Percentiles rank a stretch among this genome's conserved stretches.
Evolutionary conservation across 768 basidiomycete species (phyloP).

Genomic region (Leccinum variicolor): DNA sequence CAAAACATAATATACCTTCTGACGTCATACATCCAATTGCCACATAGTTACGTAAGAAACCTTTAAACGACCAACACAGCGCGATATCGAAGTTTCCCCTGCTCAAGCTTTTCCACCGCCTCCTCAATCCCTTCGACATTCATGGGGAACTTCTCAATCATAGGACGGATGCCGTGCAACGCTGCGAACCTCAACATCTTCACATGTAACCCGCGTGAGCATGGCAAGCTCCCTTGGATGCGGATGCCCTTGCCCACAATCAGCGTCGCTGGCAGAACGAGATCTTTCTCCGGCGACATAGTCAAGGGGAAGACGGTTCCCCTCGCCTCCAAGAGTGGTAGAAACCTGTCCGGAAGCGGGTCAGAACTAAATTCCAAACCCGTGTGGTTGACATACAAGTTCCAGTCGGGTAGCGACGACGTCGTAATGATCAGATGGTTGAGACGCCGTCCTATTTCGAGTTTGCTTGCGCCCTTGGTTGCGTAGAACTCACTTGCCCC

Average conservation of each 20-base stretch:
- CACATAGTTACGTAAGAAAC: neutral
- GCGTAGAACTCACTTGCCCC: constrained; percentile 37
- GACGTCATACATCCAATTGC: constrained; percentile 14
- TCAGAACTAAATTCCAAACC: neutral
- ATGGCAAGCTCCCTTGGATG: constrained; percentile 24
- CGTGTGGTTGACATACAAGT: constrained; percentile 18
- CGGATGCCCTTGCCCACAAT: constrained; percentile 17
- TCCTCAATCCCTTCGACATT: constrained; percentile 28
- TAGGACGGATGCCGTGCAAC: constrained; percentile 24
- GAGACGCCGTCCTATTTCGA: constrained; percentile 27
- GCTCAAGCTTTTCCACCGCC: constrained; percentile 24
- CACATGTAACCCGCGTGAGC: constrained; percentile 26
- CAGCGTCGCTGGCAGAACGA: constrained; percentile 20
- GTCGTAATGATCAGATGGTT: constrained; percentile 33
- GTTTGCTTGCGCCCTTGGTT: constrained; percentile 22
- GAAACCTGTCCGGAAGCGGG: constrained; percentile 12
- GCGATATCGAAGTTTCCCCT: constrained; percentile 31
- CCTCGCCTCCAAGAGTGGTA: constrained; percentile 24
- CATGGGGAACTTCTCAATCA: constrained; percentile 33
- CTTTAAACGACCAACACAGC: constrained; percentile 24
- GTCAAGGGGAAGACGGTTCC: constrained; percentile 28
- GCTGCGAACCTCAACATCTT: constrained; percentile 37
- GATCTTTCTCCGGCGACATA: constrained; percentile 16
- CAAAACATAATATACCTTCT: neutral
- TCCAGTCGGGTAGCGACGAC: constrained; percentile 28